These are phyloP conservation scores for Lignosus rhinocerotis DNA, from an alignment of 1,284 basidiomycete genomes.

Conservation along the genomic window DNA sequence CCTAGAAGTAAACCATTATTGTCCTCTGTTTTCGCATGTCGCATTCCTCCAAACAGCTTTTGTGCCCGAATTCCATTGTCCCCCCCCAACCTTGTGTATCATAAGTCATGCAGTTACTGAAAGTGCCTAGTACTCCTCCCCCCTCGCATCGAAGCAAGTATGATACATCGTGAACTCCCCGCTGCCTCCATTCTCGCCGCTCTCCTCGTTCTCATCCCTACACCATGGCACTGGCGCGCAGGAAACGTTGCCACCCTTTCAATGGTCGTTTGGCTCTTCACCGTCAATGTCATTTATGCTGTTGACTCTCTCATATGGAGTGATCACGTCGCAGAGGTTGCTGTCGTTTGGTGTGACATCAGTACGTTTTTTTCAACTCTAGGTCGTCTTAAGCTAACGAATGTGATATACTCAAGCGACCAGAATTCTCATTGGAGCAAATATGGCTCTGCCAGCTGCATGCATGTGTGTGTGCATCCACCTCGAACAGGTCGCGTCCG, in stretches of 20 bases:
- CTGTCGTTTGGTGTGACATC: constrained; percentile 49
- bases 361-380: constrained; percentile 32
- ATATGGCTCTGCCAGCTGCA: constrained; percentile 38
- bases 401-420: constrained; percentile 32
- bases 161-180: not conserved
- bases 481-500: constrained; percentile 25
- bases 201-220: constrained; percentile 29
- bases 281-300: constrained; percentile 37
- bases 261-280: constrained; percentile 41
- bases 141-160: not conserved
- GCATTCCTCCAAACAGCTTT: not conserved
- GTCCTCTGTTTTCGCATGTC: not conserved
- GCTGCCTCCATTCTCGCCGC: constrained; percentile 18
- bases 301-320: constrained; percentile 45
- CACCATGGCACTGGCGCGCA: constrained; percentile 35
- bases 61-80: not conserved
- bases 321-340: constrained; percentile 31
- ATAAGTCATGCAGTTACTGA: not conserved
- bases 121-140: not conserved
- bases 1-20: too few relatives aligned
- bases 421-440: constrained; percentile 35
- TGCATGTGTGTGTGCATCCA: constrained; percentile 34
- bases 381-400: not conserved
- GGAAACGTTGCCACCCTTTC: constrained; percentile 43
- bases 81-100: not conserved